Conservation (phyloP, 1,139 yeast genomes). For the Saccharomyces pastorianus region DNA sequence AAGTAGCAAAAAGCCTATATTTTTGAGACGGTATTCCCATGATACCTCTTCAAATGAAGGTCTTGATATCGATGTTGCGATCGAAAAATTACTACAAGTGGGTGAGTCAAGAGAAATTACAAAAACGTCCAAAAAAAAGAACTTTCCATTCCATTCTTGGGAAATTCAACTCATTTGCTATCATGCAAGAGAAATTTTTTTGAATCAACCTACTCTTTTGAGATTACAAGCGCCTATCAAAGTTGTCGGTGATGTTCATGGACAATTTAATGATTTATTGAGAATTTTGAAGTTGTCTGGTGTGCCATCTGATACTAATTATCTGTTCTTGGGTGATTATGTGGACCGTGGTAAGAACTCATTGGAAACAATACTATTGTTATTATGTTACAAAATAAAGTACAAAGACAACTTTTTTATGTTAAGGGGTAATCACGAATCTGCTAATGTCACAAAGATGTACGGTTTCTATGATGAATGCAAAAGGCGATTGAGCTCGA, state of each 20-base stretch:
- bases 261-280: conserved; percentile 69
- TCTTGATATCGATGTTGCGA: conserved; percentile 28
- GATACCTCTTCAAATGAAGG: conserved; percentile 25
- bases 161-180: conserved; percentile 61
- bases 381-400: conserved; percentile 68
- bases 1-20: conserved; percentile 9
- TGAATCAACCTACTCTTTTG: conserved; percentile 69
- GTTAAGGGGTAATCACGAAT: conserved; percentile 80
- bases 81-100: conserved; percentile 25
- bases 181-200: conserved; percentile 58
- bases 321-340: conserved; percentile 74
- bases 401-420: conserved; percentile 79
- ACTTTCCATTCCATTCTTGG: conserved; percentile 36
- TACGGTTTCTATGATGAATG: conserved; percentile 88
- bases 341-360: conserved; percentile 84
- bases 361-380: conserved; percentile 63
- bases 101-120: conserved; percentile 15
- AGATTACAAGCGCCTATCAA: conserved; percentile 78
- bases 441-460: conserved; percentile 74
- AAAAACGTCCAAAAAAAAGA: conserved; percentile 10
- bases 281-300: conserved; percentile 73
- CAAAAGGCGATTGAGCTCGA: conserved; percentile 56
- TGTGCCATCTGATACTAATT: conserved; percentile 71
- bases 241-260: conserved; percentile 83
- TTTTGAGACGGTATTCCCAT: conserved; percentile 26